Percentiles rank a stretch among this genome's conserved stretches.
phyloP scores from a whole-genome alignment of 306 rosid species.

The Nissolia schottii region DNA sequence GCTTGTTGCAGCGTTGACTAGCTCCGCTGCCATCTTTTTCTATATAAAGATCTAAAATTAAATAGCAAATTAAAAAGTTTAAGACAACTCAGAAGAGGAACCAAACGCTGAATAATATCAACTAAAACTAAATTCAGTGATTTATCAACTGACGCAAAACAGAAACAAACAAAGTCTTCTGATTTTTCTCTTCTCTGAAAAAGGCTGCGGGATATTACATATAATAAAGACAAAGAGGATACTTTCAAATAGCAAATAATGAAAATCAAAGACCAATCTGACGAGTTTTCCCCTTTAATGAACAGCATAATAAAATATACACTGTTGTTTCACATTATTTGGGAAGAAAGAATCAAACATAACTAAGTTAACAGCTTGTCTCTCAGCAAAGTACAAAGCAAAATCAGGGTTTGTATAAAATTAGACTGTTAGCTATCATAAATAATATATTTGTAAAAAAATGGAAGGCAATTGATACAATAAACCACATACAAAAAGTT shows the following conservation, averaged over 20 bases:
- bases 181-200: neutral
- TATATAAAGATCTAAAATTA: conserved; percentile 15
- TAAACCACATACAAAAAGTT: neutral
- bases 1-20: conserved; percentile 81
- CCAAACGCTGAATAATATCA: neutral
- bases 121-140: neutral
- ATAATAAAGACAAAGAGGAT: neutral
- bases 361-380: neutral
- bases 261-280: conserved; percentile 4
- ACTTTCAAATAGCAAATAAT: neutral
- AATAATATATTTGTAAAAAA: neutral
- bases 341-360: conserved; percentile 2
- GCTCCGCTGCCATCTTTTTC: conserved; percentile 78
- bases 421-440: neutral
- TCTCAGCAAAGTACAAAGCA: neutral
- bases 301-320: neutral
- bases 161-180: neutral
- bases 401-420: neutral
- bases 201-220: neutral
- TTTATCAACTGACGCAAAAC: neutral
- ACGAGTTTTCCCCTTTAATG: neutral
- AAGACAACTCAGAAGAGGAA: conserved; percentile 4
- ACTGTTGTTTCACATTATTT: neutral
- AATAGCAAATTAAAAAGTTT: neutral
- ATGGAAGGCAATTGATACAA: neutral